A percentile compares a stretch with the other conserved stretches of the same genome.
phyloP scores from a whole-genome alignment of 2,329 filamentous ascomycete genomes.

The Fusarium setosum region DNA sequence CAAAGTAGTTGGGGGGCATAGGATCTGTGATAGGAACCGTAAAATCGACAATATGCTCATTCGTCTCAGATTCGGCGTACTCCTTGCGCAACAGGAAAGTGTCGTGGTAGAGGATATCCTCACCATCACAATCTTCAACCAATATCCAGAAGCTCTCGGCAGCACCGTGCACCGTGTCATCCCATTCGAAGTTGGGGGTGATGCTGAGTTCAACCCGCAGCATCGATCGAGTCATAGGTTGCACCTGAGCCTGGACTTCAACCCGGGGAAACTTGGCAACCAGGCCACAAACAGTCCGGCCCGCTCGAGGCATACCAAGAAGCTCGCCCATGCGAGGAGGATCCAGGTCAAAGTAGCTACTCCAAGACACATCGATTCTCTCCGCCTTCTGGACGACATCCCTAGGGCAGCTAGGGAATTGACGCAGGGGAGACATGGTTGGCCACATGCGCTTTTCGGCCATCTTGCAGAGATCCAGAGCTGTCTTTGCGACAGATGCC shows the following conservation, averaged over 20 bases:
- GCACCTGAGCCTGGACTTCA: constrained; percentile 92
- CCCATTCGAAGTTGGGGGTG: constrained; percentile 96
- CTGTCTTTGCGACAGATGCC: constrained; percentile 91
- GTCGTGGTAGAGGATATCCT: constrained; percentile 95
- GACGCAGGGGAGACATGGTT: constrained; percentile 94
- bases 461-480: constrained; percentile 97
- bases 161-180: constrained; percentile 85
- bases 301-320: constrained; percentile 88
- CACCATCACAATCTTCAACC: constrained; percentile 96
- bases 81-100: constrained; percentile 92
- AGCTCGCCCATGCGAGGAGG: constrained; percentile 96
- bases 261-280: constrained; percentile 94
- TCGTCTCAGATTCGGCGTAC: constrained; percentile 85
- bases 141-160: constrained; percentile 97
- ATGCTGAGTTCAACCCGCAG: constrained; percentile 90
- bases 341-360: constrained; percentile 94
- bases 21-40: constrained; percentile 97
- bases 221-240: constrained; percentile 95
- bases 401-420: constrained; percentile 84
- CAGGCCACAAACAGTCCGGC: constrained; percentile 84
- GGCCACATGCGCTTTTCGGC: constrained; percentile 99
- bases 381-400: constrained; percentile 94
- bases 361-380: constrained; percentile 93
- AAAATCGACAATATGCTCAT: constrained; percentile 95
- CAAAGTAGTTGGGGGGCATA: constrained; percentile 99